A percentile compares a stretch with the other conserved stretches of the same genome.
These are phyloP conservation scores for Thinopyrum elongatum DNA, from an alignment of 176 grass and related monocot species.

Conservation along the genomic window DNA sequence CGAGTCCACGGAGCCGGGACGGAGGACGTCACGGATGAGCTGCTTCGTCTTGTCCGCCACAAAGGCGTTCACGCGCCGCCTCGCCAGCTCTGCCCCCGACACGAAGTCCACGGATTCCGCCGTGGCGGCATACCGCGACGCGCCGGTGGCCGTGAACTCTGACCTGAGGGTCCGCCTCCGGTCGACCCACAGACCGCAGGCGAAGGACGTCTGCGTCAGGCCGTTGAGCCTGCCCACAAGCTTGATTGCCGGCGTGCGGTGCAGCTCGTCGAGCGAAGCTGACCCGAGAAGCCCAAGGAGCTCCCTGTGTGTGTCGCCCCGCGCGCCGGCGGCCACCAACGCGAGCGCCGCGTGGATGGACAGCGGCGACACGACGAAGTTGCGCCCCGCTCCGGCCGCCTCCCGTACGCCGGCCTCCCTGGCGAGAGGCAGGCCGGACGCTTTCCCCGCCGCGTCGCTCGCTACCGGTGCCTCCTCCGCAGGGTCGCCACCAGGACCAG, in stretches of 20 bases:
- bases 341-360: slow-evolving; percentile 23
- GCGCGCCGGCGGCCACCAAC: slow-evolving; percentile 12
- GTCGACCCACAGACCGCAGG: neutral
- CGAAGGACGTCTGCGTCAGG: neutral
- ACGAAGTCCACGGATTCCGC: neutral
- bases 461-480: no score
- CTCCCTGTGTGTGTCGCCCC: neutral
- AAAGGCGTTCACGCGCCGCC: neutral
- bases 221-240: neutral
- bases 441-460: no score
- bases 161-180: neutral
- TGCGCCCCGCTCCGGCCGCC: neutral
- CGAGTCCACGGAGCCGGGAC: neutral
- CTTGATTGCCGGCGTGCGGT: neutral
- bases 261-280: neutral
- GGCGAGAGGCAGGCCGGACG: no score
- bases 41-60: neutral
- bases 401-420: neutral
- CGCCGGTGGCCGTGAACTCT: neutral
- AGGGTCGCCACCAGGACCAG: no score
- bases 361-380: slow-evolving; percentile 25
- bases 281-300: neutral
- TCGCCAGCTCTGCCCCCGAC: neutral
- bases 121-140: neutral
- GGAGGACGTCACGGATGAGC: slow-evolving; percentile 10